Evolutionary conservation across 148 eudicot species (phyloP), one percentile per base, ranked within the genome.

Genomic region (Dianthus caryophyllus): DNA sequence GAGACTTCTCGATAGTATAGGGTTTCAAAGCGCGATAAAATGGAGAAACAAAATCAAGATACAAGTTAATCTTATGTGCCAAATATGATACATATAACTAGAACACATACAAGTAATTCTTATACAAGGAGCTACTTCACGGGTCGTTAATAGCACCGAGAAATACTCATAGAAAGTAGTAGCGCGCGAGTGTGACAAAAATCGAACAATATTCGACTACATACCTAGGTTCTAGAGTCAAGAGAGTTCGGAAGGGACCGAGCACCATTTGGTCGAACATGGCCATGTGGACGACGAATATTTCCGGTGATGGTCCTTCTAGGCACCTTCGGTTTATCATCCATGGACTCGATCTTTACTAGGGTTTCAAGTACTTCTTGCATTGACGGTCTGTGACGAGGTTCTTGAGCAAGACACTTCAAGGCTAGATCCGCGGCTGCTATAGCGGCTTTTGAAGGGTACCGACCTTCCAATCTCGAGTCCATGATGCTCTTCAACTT

Each of bases 301-400:
- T 36, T 66, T 41, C 72, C 77, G 15, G 41, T 33, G 0, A 75
- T 11, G 62, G 48, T 64, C 68, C 77, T 75, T 67, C 77, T 77
- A 9, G 76, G 64, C 12, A 74, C 85, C 67, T 31, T 84, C 6
- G 73, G 75, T 53, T 66, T 78, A n/a, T 77, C 88, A 18, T 77
- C 76, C 18, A 67, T 50, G 9, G 73, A 79, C 20, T 72, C 78
- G 22, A 81, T 51, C n/a, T 29, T 67, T 64, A 83, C 84, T 2
- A 92, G 79, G 27, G 71, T 68, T 68, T 79, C 83, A 17, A 89
- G 75, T 7, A 89, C 87, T 74, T 84, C 93, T 73, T 84, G 70
- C 96, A 92, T 92, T 9, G 96, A 75, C 20, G 96, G 96, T 50
- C 97, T 75, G 11, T 52, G 55, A 69, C 71, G 81, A 2, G 80